phyloP scores from a whole-genome alignment of 257 asterid genomes.

The Capsicum chinense region DNA sequence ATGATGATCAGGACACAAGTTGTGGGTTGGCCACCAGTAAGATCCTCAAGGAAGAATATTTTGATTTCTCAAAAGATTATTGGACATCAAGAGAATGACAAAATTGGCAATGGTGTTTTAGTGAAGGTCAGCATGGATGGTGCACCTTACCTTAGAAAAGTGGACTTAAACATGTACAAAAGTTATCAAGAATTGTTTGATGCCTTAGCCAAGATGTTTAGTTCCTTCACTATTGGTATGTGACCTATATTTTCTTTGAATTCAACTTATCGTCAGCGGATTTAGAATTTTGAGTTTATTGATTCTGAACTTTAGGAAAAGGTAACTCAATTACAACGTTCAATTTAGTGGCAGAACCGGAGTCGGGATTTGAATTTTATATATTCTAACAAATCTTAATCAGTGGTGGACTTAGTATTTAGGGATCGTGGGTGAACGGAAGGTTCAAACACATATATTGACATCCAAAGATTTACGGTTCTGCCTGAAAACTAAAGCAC shows the following conservation, averaged over 20 bases:
- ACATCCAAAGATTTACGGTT: too few relatives aligned
- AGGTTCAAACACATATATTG: too few relatives aligned
- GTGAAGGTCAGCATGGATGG: slow-evolving; percentile 46
- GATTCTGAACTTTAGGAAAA: background rate
- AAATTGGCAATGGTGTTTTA: slow-evolving; percentile 8
- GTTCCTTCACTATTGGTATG: slow-evolving; percentile 45
- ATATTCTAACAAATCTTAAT: too few relatives aligned
- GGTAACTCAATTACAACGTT: too few relatives aligned
- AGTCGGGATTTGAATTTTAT: too few relatives aligned
- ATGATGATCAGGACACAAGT: slow-evolving; percentile 41
- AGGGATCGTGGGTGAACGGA: too few relatives aligned
- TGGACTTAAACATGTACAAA: slow-evolving; percentile 49
- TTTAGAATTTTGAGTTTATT: background rate
- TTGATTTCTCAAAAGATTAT: slow-evolving; percentile 30
- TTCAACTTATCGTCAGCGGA: background rate
- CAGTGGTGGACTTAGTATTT: too few relatives aligned
- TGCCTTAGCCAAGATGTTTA: slow-evolving; percentile 52
- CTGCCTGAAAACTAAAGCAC: too few relatives aligned
- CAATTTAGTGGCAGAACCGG: too few relatives aligned
- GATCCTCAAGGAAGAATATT: slow-evolving; percentile 41
- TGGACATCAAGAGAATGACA: slow-evolving; percentile 29
- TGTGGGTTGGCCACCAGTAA: slow-evolving; percentile 54
- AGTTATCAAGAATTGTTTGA: slow-evolving; percentile 42
- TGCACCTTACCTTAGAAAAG: slow-evolving; percentile 42
- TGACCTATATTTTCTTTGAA: background rate